Evolutionary conservation across 129 eudicot genomes (phyloP), one percentile per base, ranked within the genome.

Genomic region (Ambrosia artemisiifolia): DNA sequence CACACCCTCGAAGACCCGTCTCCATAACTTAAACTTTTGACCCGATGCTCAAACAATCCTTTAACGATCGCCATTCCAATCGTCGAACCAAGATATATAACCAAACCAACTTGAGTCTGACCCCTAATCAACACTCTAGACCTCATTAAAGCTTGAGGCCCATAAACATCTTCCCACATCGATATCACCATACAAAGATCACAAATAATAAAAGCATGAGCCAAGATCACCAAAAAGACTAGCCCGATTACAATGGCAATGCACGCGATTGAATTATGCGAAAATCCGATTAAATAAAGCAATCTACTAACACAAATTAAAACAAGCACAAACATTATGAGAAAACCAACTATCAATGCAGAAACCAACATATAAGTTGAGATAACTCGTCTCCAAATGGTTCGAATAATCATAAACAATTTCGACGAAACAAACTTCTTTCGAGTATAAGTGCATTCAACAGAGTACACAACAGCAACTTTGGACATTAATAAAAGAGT

Each of bases 11-110:
- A 92, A 67, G 79, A 77, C 70, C 88, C 94, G 44, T 86, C 91
- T 65, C 89, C 91, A 73, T 92, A 86, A 69, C 97, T 88, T n/a
- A 88, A 50, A 8, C 82, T 85, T 85, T 88, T 92, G 61, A 89
- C 89, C 51, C 91, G 76, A 79, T 92, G 94, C 86, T 92, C 97
- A 75, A 92, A 88, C 71, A 88, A 36, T 9, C 91, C 97, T 70
- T 92, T 88, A 64, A 88, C 84, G 32, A 92, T 65, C 3, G 89
- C 84, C 91, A 79, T 74, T 48, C 94, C 97, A 17, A 92, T 79
- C 28, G 94, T 86, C 5, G 96, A 92, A 6, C 81, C 85, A 32
- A 92, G 78, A 78, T 78, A 86, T 77, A 92, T 83, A 82, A 86
- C 66, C 9, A 86, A 86, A 59, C 97, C 96, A 30, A 86, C 88